Base-by-base conservation (phyloP, 371 early-diverging fungal genomes). In the Haplosporangium sp. region DNA sequence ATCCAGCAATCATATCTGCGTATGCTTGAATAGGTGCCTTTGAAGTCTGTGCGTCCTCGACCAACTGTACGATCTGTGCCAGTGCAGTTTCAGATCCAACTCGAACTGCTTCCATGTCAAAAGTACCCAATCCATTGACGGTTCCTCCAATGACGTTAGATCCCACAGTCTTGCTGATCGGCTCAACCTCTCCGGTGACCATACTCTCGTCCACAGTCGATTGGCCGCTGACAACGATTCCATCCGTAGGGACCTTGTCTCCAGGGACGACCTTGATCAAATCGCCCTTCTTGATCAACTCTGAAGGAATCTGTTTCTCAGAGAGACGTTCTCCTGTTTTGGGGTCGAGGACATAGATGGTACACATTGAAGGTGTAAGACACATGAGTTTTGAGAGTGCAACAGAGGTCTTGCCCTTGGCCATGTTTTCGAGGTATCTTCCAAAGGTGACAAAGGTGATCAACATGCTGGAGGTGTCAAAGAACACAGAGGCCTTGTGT, bases 101-200 rank as follows among this genome's bases (percentile, higher is more conserved):
- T 9, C 93, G 89, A 1, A 87, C 87, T 1, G 95, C 95, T 35
- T 90, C 82, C 87, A 93, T 89, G 11, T 83, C 82, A 71, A 95
- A 92, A 15, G 93, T 86, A 13, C 92, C 91, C 15, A 94, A 83
- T 2, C 95, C 93, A 83, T 98, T 98, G 48, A 98, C 94, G 0
- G 98, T 97, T 19, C 99, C 99, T 34, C 95, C 96, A 72, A 98
- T 95, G 27, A 98, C 92, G 3, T 61, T 47, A 59, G 88, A 87
- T 6, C 92, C 95, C 1, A 58, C 77, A 9, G 74, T 78, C 82
- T 99, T 99, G 71, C 58, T 66, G 40, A 99, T 94, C 0, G 98
- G 96, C 27, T 96, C 85, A 15, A 94, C 92, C 84, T 99, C 99
- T 47, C 99, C 99, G 0, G 99, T 99, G 0, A 99, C 92, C 86